Base-by-base conservation (phyloP, 1,139 yeast species). In the Lizanozyma gosingica region DNA sequence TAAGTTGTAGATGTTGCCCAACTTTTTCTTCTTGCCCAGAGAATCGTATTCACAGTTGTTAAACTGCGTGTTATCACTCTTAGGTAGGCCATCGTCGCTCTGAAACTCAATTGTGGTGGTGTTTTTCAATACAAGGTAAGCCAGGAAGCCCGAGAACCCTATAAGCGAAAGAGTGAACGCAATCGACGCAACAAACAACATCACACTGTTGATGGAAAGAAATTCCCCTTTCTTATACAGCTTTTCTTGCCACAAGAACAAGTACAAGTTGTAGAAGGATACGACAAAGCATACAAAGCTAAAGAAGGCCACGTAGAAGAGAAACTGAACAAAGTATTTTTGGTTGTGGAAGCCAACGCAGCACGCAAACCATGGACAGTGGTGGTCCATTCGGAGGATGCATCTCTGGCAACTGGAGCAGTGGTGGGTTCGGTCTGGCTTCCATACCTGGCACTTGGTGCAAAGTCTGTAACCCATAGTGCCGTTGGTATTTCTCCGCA, bases 351-450 rank as follows among this genome's bases (percentile, higher is more conserved):
- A 83, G 0, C 98, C 98, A 42, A 94, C 77, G 57, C 98, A 92
- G 11, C 78, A 70, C 3, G 95, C 79, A 56, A 92, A 88, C 98
- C 98, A 92, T 0, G 98, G 97, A 57, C 98, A 92, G 60, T 85
- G 94, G 55, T 92, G 98, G 60, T 83, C 94, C 92, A 83, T 83
- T 45, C 73, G 67, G 41, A 92, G 66, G 1, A 85, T 72, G 59
- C 98, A 92, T 40, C 61, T 63, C 9, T 78, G 72, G 48, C 94
- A 79, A 17, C 76, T 63, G 0, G 85, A 80, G 45, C 98, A 92
- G 59, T 92, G 97, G 56, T 92, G 98, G 43, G 85, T 75, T 42
- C 98, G 65, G 56, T 92, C 97, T 0, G 98, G 98, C 56, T 92
- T 92, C 94, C 95, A 88, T 38, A 78, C 80, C 37, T 65, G 56